Base-by-base conservation (phyloP, 208 protist species). In the Blechomonas ayalai region DNA sequence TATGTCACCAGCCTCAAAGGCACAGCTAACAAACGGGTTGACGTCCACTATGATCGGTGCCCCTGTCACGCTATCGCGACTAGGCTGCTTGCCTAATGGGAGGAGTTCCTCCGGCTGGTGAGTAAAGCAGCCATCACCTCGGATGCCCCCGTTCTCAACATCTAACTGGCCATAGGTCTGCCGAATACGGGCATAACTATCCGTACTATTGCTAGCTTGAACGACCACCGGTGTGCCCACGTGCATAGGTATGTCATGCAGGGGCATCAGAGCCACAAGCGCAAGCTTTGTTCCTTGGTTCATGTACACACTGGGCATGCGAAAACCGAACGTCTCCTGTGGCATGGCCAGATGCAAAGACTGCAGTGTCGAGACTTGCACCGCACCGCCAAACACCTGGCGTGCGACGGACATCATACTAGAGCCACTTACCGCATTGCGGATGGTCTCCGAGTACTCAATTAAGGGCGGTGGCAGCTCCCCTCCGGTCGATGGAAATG, bases 141-240 rank as follows among this genome's bases (percentile, higher is more conserved):
- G 18, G 38, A 93, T 85, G 31, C 51, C 37, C 38, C 70, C 75
- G 32, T 49, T 48, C 62, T 93, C 80, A 35, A 90, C 76, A 47
- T 93, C 85, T 57, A 73, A 77, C 59, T 90, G 76, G 20, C 85
- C 85, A 46, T 93, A 93, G 12, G 74, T 86, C 34, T 69, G 54
- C 4, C 85, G 73, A 16, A 93, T 29, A 29, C 43, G 45, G 5
- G 60, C 67, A 54, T 86, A 90, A 24, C 54, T 55, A 48, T 76
- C 62, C 1, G 46, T 65, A 41, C 59, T 73, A 61, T 93, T 93
- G 68, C 80, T 90, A 39, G 75, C 69, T 2, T 68, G 67, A 52
- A 90, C 77, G 9, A 93, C 20, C 1, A 88, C 51, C 18, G 76
- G 85, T 3, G 73, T 62, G 8, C 85, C 85, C 71, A 83, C 80